Base-by-base conservation (phyloP, 2,329 filamentous ascomycete species). In the Penicillium sp. region DNA sequence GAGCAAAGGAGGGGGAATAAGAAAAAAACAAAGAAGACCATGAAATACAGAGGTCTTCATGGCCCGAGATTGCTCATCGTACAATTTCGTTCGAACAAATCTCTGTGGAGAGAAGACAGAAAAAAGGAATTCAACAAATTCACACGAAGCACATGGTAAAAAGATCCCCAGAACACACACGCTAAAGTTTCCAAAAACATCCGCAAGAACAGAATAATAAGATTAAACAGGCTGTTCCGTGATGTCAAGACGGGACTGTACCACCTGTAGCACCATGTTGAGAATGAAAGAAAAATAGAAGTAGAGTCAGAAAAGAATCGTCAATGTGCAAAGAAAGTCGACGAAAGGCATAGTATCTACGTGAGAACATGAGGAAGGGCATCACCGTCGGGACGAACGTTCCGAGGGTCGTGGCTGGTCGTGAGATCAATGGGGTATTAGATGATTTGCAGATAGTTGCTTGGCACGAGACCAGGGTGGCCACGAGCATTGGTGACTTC, bases 401-500 rank as follows among this genome's bases (percentile, higher is more conserved):
- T 62, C 56, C 23, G 41, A 60, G 55, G 63, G 50, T 68, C 66
- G 51, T 68, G 56, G 56, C 61, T 58, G 62, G 62, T 71, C 70
- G 61, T 72, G 58, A 71, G 50, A 60, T 38, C 29, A 43, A 40
- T 17, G 19, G 50, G 54, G 51, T 45, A 62, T 61, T 71, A 81
- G 60, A 84, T 85, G 54, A 80, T 79, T 73, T 88, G 85, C 56
- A 89, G 71, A 68, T 89, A 89, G 72, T 89, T 89, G 64, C 84
- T 87, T 3, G 86, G 86, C 51, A 89, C 86, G 65, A 89, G 75
- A 25, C 86, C 86, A 17, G 82, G 74, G 55, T 68, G 72, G 40
- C 69, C 64, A n/a, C 71, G 73, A 41, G 77, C 73, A 9, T 80
- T 80, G 46, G 93, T 90, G 41, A 97, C 86, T 75, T 97, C 93